Conservation (phyloP, 148 eudicot species). For the Fagopyrum tataricum region DNA sequence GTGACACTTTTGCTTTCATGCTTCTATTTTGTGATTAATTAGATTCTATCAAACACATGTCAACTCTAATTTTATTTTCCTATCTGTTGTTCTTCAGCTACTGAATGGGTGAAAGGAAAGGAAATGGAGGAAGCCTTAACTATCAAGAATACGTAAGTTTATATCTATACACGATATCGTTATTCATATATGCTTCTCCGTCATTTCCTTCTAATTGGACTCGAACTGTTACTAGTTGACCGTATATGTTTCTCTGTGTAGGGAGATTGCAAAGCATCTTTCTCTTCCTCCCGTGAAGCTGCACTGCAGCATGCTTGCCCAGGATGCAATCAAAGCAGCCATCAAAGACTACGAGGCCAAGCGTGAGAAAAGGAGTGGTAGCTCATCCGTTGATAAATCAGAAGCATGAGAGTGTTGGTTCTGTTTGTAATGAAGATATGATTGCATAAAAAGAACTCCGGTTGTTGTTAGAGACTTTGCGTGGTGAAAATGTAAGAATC, state of each 20-base stretch:
- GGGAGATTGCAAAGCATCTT: constrained; percentile 94
- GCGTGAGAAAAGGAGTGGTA: constrained; percentile 31
- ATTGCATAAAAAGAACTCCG: neutral
- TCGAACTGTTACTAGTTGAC: neutral
- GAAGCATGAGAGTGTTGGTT: constrained; percentile 37
- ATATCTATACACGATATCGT: neutral
- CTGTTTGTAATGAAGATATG: neutral
- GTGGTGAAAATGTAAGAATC: neutral
- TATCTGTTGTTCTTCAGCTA: constrained; percentile 44
- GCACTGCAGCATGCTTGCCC: constrained; percentile 99
- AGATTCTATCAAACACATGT: neutral
- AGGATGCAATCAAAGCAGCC: constrained; percentile 98
- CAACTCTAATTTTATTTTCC: neutral
- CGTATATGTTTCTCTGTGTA: constrained; percentile 17
- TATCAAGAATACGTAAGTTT: constrained; percentile 85
- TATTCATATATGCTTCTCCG: no score
- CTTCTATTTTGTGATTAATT: neutral
- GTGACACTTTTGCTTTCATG: neutral
- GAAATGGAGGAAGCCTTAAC: constrained; percentile 80
- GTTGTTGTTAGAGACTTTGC: neutral
- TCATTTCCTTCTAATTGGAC: neutral
- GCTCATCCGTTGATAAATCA: constrained; percentile 33
- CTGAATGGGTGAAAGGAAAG: constrained; percentile 95
- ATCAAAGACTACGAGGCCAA: constrained; percentile 73
- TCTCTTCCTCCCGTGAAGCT: constrained; percentile 93